Evolutionary conservation across 1,284 basidiomycete species (phyloP).

Genomic region (Malassezia japonica): DNA sequence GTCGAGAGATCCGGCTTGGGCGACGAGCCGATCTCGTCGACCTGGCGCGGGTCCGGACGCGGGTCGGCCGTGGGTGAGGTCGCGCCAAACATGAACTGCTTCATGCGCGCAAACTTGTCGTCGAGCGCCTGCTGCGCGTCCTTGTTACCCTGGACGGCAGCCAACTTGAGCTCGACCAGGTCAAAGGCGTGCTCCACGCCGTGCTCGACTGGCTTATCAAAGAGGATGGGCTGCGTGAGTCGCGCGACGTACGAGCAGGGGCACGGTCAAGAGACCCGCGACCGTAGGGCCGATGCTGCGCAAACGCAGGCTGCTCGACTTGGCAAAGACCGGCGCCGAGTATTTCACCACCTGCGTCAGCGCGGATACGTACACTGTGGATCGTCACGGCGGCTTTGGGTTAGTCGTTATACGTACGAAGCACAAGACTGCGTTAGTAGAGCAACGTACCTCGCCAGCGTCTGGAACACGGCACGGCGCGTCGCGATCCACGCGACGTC

Average conservation of each 20-base stretch:
- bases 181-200: slow-evolving; percentile 52
- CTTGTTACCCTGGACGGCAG: not conserved
- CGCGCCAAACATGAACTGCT: not conserved
- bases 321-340: slow-evolving; percentile 64
- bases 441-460: slow-evolving; percentile 25
- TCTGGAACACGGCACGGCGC: slow-evolving; percentile 40
- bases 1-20: not conserved
- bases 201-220: slow-evolving; percentile 51
- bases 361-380: slow-evolving; percentile 23
- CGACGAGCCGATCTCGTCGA: not conserved
- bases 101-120: not conserved
- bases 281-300: slow-evolving; percentile 70
- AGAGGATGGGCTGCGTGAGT: slow-evolving; percentile 26
- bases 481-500: slow-evolving; percentile 29
- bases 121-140: slow-evolving; percentile 2
- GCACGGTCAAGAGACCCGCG: slow-evolving; percentile 55
- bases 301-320: slow-evolving; percentile 58
- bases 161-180: slow-evolving; percentile 49
- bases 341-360: slow-evolving; percentile 51
- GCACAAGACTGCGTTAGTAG: slow-evolving; percentile 18
- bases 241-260: slow-evolving; percentile 54
- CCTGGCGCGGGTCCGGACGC: not conserved
- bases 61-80: not conserved
- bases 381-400: slow-evolving; percentile 35
- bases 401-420: slow-evolving; percentile 17